Base-by-base conservation (phyloP, 331 rosid species). In the Pyrus hybrid region DNA sequence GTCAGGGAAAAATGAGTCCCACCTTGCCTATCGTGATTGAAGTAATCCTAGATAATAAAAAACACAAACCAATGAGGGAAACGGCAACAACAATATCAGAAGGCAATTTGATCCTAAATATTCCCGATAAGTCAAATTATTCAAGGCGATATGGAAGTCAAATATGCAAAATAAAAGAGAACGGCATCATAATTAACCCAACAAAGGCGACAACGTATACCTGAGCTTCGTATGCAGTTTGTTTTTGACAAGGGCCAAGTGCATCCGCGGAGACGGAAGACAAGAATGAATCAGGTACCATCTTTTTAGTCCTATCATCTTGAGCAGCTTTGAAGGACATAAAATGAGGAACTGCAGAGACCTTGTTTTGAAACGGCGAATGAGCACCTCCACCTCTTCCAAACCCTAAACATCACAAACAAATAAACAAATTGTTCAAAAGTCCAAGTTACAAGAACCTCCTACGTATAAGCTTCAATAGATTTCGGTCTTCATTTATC, bases 11-110 rank as follows among this genome's bases (percentile, higher is more conserved):
- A 83, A 54, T 86, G 91, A 91, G 72, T 49, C 66, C 93, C 91
- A 75, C 88, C 91, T 83, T 90, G 93, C 83, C 86, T 86, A 70
- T 86, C 83, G 45, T 80, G 90, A 81, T 85, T 85, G 91, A 89
- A 81, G 76, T 87, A 75, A 82, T 91, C 84, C 97, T 86, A 80
- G 75, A 88, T 37, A 25, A 78, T 56, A 81, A 84, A 86, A 84
- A 80, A 71, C 77, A 81, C 75, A 64, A 82, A 71, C 54, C 83
- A 79, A 83, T 18, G 37, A 65, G 83, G 47, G 49, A 73, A 89
- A 78, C 35, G 70, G 74, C 21, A 74, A 67, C 79, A 72, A 56
- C 37, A 74, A 47, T 32, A 68, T 68, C 81, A 78, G 66, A 71
- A 60, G 33, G 72, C 63, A 78, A 62, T 23, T 14, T 20, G n/a